Base-by-base conservation (phyloP, 192 early-diverging fungal species). In the Phlyctochytrium arcticum region DNA sequence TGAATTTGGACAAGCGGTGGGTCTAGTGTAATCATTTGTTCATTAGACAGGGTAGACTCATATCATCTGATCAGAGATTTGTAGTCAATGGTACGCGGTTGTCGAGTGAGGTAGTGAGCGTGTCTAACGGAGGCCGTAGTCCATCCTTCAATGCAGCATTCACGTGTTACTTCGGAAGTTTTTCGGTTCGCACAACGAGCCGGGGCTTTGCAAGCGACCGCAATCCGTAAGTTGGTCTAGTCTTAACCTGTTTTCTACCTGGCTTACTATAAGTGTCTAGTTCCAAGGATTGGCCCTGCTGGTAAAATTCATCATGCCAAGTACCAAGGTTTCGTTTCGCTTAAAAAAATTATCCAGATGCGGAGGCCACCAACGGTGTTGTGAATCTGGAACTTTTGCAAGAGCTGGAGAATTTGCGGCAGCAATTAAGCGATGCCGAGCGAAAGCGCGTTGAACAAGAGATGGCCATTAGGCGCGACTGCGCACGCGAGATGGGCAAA, bases 121-220 rank as follows among this genome's bases (percentile, higher is more conserved):
- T 57, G 32, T 35, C n/a, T 57, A n/a, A n/a, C 39, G 6, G 49
- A 21, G n/a, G n/a, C n/a, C 57, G 19, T 24, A 48, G 63, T 65
- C 9, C 54, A 65, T 31, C 63, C 63, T 7, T 34, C 53, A 3
- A 32, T 56, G 33, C 12, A 57, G 27, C 59, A 69, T 10, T 44
- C 36, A 12, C 56, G 50, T 7, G 67, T 69, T 6, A 54, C 67
- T 17, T 53, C 59, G 9, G 57, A 60, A 19, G 67, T 69, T 24
- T 61, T 69, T 29, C 31, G 67, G 9, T 69, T 69, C 35, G 67
- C 67, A 19, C 50, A 60, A 39, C 30, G 50, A 17, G 67, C 67
- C 8, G 67, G 67, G 19, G 67, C 67, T 24, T 39, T 69, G 31
- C 30, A 32, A 10, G 27, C 39, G 1, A 19, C 15, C 15, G 39